Base-by-base conservation (phyloP, 768 basidiomycete genomes). In the Collybia mongolica region DNA sequence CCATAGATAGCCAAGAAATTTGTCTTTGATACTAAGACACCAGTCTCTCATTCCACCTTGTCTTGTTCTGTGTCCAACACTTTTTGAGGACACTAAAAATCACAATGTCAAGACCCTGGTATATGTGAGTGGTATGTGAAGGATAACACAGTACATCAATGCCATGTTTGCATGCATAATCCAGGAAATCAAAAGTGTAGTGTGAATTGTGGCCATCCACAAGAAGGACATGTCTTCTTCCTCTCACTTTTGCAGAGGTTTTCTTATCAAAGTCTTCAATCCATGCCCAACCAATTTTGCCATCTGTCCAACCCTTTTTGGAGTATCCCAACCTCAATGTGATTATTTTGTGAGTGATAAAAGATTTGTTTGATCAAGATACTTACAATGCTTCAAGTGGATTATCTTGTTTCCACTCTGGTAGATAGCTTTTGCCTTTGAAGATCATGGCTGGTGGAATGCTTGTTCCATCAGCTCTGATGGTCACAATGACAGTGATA, bases 81-180 rank as follows among this genome's bases (percentile, higher is more conserved):
- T 29, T 8, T 53, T 77, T 76, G 2, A 76, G 47, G 1, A 55
- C 36, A 4, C 47, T 44, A 36, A 73, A 73, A n/a, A 67, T 59
- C 2, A 69, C 71, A 35, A 78, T 63, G 50, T 78, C 74, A 20
- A 75, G 67, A 0, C 69, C 72, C 49, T 78, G 76, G 39, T 71
- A 74, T 20, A 72, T 47, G 51, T 81, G 78, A 0, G 72, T 77
- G 2, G 58, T 51, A 52, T 79, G 75, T 20, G 75, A 57, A 12
- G 72, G 76, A 60, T 78, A 79, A 50, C 71, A 74, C 0, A 79
- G 53, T 2, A 79, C 56, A 17, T 65, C 48, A 15, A 11, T 46
- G 20, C 60, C 56, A 48, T 68, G 51, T 17, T 45, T 48, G 22
- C 39, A 39, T 7, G 65, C 63, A 61, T 63, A 66, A 6, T 54